Percentiles rank a stretch among this genome's conserved stretches.
These are phyloP conservation scores for Halophytophthora batemanensis DNA, from an alignment of 352 stramenopile genomes.

Conservation along the genomic window DNA sequence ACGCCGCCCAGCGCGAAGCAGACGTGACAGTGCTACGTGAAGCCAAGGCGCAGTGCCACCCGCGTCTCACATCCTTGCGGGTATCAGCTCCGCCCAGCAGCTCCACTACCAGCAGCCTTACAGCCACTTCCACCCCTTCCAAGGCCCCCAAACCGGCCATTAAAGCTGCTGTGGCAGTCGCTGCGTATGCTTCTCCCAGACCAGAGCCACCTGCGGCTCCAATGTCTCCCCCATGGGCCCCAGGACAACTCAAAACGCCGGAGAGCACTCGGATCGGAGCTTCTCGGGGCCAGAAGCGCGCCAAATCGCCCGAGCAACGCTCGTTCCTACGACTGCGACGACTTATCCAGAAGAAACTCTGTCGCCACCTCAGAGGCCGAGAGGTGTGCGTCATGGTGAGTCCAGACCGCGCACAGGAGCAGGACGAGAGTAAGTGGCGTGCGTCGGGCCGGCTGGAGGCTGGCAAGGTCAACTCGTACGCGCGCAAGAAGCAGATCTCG, in stretches of 20 bases:
- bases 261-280: slow-evolving; percentile 13
- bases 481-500: slow-evolving; percentile 40
- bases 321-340: slow-evolving; percentile 57
- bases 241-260: slow-evolving; percentile 13
- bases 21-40: slow-evolving; percentile 35
- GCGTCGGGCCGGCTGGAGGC: slow-evolving; percentile 50
- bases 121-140: slow-evolving; percentile 1
- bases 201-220: slow-evolving; percentile 11
- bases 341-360: slow-evolving; percentile 68
- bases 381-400: slow-evolving; percentile 49
- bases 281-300: slow-evolving; percentile 17
- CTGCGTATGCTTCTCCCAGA: slow-evolving; percentile 17
- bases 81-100: slow-evolving; percentile 10
- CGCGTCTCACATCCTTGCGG: slow-evolving; percentile 33
- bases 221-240: slow-evolving; percentile 18
- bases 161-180: slow-evolving; percentile 12
- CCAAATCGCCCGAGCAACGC: slow-evolving; percentile 27
- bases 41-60: slow-evolving; percentile 39
- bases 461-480: slow-evolving; percentile 55
- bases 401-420: slow-evolving; percentile 6
- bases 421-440: slow-evolving; percentile 23
- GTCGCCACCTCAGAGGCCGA: slow-evolving; percentile 58
- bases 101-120: slow-evolving; percentile 2
- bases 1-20: slow-evolving; percentile 19
- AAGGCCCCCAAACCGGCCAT: slow-evolving; percentile 6